These are phyloP conservation scores for Haematococcus sp. DNA, from an alignment of 139 green algal species.

Conservation along the genomic window DNA sequence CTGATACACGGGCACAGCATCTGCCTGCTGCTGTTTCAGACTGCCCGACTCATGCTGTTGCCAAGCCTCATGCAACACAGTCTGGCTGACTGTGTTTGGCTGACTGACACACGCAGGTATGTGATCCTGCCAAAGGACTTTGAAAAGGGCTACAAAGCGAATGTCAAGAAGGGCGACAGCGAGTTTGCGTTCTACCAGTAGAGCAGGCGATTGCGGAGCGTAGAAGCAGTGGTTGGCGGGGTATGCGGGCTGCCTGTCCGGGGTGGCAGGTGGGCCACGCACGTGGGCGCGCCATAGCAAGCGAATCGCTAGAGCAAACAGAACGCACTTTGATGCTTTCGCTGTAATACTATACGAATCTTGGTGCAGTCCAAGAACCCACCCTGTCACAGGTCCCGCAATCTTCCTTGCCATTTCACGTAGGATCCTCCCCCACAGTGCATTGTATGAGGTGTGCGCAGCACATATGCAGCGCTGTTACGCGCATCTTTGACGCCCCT, in stretches of 20 bases:
- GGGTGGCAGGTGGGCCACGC: not conserved
- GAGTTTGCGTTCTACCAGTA: slow-evolving; percentile 99
- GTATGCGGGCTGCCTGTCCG: not conserved
- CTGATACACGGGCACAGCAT: too few relatives aligned
- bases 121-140: slow-evolving; percentile 99
- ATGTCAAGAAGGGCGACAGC: slow-evolving; percentile 86
- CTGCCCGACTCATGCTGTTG: not conserved
- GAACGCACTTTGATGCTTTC: not conserved
- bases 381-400: too few relatives aligned
- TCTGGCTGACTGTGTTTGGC: not conserved
- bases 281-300: not conserved
- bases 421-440: too few relatives aligned
- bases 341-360: not conserved
- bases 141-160: slow-evolving; percentile 97
- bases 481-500: too few relatives aligned
- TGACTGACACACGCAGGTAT: slow-evolving; percentile 65
- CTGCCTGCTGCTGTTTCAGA: not conserved
- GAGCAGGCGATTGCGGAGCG: not conserved
- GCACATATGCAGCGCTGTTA: too few relatives aligned
- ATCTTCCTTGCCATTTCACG: too few relatives aligned
- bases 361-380: not conserved
- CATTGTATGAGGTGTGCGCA: too few relatives aligned
- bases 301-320: not conserved
- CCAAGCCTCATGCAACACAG: not conserved
- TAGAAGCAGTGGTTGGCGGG: not conserved